Evolutionary conservation across 2,329 filamentous ascomycete species (phyloP).

Genomic region (Xylaria sp.): DNA sequence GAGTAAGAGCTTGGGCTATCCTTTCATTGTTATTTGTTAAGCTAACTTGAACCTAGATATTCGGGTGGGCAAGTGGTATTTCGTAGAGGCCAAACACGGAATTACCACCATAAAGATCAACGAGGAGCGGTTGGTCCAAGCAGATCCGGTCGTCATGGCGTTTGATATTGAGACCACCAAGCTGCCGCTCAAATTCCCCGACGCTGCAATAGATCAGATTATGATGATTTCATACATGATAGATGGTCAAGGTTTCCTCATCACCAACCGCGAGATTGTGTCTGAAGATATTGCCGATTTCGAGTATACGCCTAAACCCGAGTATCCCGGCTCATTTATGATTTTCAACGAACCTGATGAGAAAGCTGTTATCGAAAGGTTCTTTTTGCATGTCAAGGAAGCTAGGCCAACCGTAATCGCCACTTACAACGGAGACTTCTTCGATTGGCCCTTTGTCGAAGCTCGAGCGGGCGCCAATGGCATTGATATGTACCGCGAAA

Average conservation of each 20-base stretch:
- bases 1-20: slow-evolving; percentile 53
- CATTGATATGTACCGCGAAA: slow-evolving; percentile 99
- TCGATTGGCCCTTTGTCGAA: slow-evolving; percentile 99
- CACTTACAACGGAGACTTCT: slow-evolving; percentile 99
- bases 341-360: slow-evolving; percentile 98
- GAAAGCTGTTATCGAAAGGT: slow-evolving; percentile 83
- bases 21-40: neutral
- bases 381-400: slow-evolving; percentile 95
- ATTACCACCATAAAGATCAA: slow-evolving; percentile 82
- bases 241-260: slow-evolving; percentile 95
- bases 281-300: slow-evolving; percentile 98
- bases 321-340: slow-evolving; percentile 94
- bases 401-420: slow-evolving; percentile 94
- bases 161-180: slow-evolving; percentile 99
- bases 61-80: slow-evolving; percentile 96
- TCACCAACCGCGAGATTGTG: slow-evolving; percentile 97
- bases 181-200: slow-evolving; percentile 93
- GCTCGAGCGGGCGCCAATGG: slow-evolving; percentile 89
- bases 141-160: slow-evolving; percentile 97
- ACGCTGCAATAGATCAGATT: slow-evolving; percentile 91
- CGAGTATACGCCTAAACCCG: slow-evolving; percentile 96
- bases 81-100: slow-evolving; percentile 91
- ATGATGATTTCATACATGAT: slow-evolving; percentile 99
- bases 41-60: slow-evolving; percentile 67
- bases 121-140: slow-evolving; percentile 84